phyloP scores from a whole-genome alignment of 192 early-diverging fungal genomes.

The Pecoramyces ruminantium region DNA sequence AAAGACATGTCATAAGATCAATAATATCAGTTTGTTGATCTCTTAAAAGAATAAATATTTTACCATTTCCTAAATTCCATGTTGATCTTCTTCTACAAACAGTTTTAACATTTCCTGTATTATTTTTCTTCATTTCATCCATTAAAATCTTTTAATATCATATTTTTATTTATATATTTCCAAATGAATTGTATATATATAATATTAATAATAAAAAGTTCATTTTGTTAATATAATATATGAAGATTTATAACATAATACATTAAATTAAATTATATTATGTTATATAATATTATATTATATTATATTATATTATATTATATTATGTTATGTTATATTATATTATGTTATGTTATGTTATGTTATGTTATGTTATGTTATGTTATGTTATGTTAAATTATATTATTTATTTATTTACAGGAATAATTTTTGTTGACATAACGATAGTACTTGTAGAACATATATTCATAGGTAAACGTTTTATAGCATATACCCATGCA shows the following conservation, averaged over 20 bases:
- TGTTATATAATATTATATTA: too few species aligned
- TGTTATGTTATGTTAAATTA: too few species aligned
- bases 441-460: background rate
- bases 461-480: slow-evolving; percentile 1
- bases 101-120: background rate
- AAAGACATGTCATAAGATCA: slow-evolving; percentile 3
- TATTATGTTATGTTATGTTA: too few species aligned
- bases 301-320: too few species aligned
- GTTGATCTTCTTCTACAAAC: background rate
- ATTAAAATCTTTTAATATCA: background rate
- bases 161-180: too few species aligned
- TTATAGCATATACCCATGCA: slow-evolving; percentile 3
- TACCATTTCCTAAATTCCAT: background rate
- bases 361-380: too few species aligned
- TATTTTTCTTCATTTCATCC: background rate
- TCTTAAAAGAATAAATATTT: background rate
- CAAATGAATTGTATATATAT: too few species aligned
- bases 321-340: too few species aligned
- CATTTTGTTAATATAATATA: too few species aligned
- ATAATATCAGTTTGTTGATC: background rate
- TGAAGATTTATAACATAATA: too few species aligned
- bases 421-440: slow-evolving; percentile 1
- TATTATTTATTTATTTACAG: background rate
- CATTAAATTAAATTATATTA: too few species aligned
- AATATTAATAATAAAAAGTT: background rate